Evolutionary conservation across 2,329 filamentous ascomycete genomes (phyloP).

Genomic region (Coniochaeta prunicola): DNA sequence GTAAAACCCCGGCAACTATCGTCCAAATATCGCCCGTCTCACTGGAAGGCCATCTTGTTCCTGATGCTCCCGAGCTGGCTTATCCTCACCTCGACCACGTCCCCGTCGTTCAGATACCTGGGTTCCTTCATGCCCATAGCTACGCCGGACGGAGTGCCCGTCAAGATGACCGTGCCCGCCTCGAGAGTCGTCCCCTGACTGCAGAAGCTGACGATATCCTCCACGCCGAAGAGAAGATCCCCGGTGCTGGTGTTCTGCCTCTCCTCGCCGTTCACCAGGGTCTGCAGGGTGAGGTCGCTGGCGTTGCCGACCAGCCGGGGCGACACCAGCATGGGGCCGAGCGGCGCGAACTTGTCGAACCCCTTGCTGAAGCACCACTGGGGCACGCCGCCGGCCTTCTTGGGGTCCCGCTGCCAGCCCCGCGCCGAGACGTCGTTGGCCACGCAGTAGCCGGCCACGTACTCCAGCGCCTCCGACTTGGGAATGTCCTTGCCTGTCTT

Average conservation of each 20-base stretch:
- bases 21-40: not conserved
- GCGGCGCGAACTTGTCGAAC: not conserved
- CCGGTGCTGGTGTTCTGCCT: slow-evolving; percentile 29
- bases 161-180: slow-evolving; percentile 30
- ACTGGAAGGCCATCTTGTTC: not conserved
- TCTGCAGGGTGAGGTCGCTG: too few relatives aligned
- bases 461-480: not conserved
- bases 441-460: not conserved
- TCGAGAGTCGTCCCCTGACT: slow-evolving; percentile 29
- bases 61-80: slow-evolving; percentile 17
- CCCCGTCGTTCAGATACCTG: slow-evolving; percentile 33
- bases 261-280: slow-evolving; percentile 33
- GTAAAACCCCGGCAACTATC: too few relatives aligned
- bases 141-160: slow-evolving; percentile 32
- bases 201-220: slow-evolving; percentile 24
- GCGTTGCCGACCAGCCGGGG: too few relatives aligned
- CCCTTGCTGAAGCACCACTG: not conserved
- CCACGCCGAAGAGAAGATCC: slow-evolving; percentile 29
- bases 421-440: not conserved
- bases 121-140: slow-evolving; percentile 36
- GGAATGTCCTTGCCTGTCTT: not conserved
- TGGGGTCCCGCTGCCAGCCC: not conserved
- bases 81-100: slow-evolving; percentile 35
- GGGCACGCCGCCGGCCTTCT: too few relatives aligned
- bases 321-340: slow-evolving; percentile 29